Evolutionary conservation across 495 filamentous ascomycete genomes (phyloP).

Genomic region (Cenococcum geophilum): DNA sequence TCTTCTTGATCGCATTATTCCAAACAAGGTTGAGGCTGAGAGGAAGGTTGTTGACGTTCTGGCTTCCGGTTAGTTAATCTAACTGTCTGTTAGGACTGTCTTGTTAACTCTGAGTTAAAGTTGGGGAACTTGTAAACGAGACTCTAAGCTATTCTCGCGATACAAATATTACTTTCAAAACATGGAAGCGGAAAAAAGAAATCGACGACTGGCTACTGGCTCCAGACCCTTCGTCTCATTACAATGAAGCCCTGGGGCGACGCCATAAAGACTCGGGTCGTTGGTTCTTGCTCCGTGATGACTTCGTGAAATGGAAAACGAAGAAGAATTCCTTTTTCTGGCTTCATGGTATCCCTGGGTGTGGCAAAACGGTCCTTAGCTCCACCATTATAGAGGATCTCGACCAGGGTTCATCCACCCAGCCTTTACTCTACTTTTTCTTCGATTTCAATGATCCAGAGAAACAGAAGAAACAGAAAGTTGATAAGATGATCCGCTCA

Average conservation of each 20-base stretch:
- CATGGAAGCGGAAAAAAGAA: no score
- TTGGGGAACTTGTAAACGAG: no score
- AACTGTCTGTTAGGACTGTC: no score
- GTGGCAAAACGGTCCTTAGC: constrained; percentile 42
- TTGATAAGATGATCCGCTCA: constrained; percentile 6
- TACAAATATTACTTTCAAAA: no score
- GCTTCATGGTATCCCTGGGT: constrained; percentile 41
- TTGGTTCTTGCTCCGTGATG: constrained; percentile 41
- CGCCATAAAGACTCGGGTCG: constrained; percentile 40
- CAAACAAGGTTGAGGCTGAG: no score
- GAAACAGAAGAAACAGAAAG: no score
- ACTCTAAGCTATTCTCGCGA: no score
- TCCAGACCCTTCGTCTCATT: constrained; percentile 6
- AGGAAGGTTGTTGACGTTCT: no score
- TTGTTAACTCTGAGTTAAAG: no score
- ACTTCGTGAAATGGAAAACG: constrained; percentile 38
- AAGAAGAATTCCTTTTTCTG: constrained; percentile 40
- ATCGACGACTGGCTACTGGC: constrained; percentile 2
- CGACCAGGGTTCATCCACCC: constrained; percentile 8
- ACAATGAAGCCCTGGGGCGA: constrained; percentile 9
- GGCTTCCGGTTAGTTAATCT: no score
- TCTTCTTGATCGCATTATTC: no score
- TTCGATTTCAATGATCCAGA: constrained; percentile 24
- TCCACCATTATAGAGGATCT: constrained; percentile 40
- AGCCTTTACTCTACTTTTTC: constrained; percentile 43